Evolutionary conservation across 495 filamentous ascomycete genomes (phyloP), one percentile per base, ranked within the genome.

Genomic region (Lophium mytilinum): DNA sequence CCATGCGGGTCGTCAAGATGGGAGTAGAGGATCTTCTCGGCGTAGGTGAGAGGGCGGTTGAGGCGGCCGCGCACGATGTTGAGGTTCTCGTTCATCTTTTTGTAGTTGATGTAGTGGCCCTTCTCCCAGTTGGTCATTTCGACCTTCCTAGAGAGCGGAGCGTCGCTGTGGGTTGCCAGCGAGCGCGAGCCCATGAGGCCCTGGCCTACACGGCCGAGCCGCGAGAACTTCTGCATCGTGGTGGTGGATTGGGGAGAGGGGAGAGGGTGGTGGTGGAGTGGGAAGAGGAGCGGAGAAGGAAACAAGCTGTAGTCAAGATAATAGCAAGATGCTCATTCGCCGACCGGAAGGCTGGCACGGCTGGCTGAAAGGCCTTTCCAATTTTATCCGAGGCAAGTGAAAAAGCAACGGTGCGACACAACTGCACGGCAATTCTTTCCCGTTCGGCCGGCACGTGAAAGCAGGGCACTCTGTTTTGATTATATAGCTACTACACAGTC

Each of bases 21-120:
- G 62, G 90, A 96, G 83, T 98, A 97, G 66, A 98, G 81, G 65
- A 98, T 87, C 83, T 98, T 98, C 84, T 98, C 93, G 71, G 90
- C 89, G 75, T 82, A 96, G 63, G 91, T 95, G 55, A 98, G 80
- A 66, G 93, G 93, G 60, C 89, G 84, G 75, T 95, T 93, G 61
- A 98, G 82, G 66, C 93, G 82, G 63, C 74, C 69, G 66, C 94
- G 88, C 62, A 97, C 93, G 71, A 96, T 81, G 62, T 83, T 77
- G 42, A 98, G 84, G 81, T 97, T 97, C 80, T 97, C 89, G 65
- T 86, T 88, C 92, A 97, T 96, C 81, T 96, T 96, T 83, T 86
- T 81, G 75, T 88, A 88, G 75, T 88, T 86, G 71, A 89, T 88
- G 77, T 81, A 87, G 71, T 89, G 83, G 55, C 86, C 85, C 75